Evolutionary conservation across 163 green algal genomes (phyloP).

Genomic region (Chlamydomonas reinhardtii): DNA sequence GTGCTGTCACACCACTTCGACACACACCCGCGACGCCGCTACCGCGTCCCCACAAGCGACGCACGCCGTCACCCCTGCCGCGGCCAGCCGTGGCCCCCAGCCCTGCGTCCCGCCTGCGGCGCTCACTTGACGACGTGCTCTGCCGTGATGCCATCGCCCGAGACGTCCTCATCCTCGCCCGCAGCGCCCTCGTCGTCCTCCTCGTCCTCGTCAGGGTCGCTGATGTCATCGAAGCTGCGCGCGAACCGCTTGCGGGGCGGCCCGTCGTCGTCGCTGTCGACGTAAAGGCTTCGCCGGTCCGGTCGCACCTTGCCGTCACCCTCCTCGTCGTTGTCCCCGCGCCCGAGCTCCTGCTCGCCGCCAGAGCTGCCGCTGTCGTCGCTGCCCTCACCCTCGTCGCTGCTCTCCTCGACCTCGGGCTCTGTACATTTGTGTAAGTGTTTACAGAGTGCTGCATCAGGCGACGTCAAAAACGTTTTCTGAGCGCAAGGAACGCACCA

Average conservation of each 20-base stretch:
- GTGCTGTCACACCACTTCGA: no score
- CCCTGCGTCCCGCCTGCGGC: background rate
- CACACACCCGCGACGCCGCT: no score
- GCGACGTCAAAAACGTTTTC: no score
- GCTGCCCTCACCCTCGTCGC: background rate
- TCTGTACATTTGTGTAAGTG: background rate
- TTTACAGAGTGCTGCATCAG: no score
- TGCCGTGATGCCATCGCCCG: conserved; percentile 32
- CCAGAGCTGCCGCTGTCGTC: background rate
- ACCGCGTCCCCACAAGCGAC: no score
- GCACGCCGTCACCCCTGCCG: no score
- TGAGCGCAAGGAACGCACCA: no score
- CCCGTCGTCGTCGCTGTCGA: background rate
- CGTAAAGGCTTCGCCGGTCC: no score
- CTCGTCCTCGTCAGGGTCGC: conserved; percentile 44
- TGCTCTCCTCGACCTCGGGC: background rate
- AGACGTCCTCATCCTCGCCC: background rate
- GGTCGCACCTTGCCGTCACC: background rate
- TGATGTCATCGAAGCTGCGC: conserved; percentile 45
- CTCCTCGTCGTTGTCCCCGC: conserved; percentile 7
- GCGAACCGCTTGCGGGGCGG: conserved; percentile 28
- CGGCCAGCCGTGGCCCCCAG: no score
- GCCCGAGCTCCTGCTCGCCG: background rate
- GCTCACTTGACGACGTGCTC: conserved; percentile 45
- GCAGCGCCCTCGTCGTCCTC: background rate